Conservation (phyloP, 352 stramenopile species). For the Pythium aphanidermatum region DNA sequence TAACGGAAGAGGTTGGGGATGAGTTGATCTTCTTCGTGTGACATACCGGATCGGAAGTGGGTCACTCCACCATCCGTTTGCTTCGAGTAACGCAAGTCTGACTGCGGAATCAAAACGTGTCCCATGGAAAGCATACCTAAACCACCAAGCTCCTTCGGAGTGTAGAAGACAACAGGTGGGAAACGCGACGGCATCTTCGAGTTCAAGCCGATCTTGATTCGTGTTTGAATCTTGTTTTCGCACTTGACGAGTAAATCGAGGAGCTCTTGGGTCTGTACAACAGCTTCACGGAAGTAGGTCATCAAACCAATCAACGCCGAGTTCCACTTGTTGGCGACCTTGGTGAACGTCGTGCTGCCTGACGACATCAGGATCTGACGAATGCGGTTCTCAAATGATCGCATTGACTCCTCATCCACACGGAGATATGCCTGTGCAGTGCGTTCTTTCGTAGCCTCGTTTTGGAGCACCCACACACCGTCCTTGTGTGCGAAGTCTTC, state of each 20-base stretch:
- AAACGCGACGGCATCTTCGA: conserved; percentile 99
- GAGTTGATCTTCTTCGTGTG: conserved; percentile 97
- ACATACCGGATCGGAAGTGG: conserved; percentile 98
- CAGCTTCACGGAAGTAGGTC: conserved; percentile 99
- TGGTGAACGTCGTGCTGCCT: conserved; percentile 99
- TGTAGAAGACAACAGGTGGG: conserved; percentile 99
- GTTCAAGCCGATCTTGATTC: conserved; percentile 99
- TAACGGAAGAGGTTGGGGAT: conserved; percentile 99
- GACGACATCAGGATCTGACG: conserved; percentile 99
- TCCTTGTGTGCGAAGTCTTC: conserved; percentile 96
- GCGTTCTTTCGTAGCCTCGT: conserved; percentile 99
- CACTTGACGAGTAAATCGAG: conserved; percentile 99
- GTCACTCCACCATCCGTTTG: conserved; percentile 98
- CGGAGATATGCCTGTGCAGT: conserved; percentile 98
- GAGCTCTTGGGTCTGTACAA: conserved; percentile 99
- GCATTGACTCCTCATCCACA: conserved; percentile 93
- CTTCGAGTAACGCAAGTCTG: conserved; percentile 98
- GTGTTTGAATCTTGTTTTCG: conserved; percentile 99
- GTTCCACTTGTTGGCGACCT: conserved; percentile 99
- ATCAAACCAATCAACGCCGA: conserved; percentile 95
- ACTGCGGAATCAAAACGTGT: conserved; percentile 99
- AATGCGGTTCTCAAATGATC: conserved; percentile 99
- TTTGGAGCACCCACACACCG: conserved; percentile 99
- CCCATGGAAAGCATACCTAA: conserved; percentile 99
- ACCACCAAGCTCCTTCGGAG: conserved; percentile 98